Evolutionary conservation across 2,329 filamentous ascomycete genomes (phyloP).

Genomic region (Cephalotrichum gorgonifer): DNA sequence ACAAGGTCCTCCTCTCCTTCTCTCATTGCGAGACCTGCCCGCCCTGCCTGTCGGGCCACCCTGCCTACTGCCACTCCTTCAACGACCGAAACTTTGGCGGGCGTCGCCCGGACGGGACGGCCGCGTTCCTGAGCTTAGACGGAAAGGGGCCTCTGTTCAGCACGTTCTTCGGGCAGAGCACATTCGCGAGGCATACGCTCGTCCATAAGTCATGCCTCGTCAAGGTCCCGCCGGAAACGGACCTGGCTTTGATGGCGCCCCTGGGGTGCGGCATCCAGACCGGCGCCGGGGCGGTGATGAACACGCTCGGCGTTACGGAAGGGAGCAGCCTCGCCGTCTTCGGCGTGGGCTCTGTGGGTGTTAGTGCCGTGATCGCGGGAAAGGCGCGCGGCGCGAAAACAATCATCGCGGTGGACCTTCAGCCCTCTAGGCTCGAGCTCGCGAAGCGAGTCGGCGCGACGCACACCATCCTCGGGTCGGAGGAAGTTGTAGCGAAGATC

Average conservation of each 20-base stretch:
- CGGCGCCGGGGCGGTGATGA: constrained; percentile 22
- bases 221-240: constrained; percentile 13
- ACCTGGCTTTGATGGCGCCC: constrained; percentile 19
- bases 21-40: constrained; percentile 28
- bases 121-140: neutral
- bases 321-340: constrained; percentile 18
- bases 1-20: constrained; percentile 40
- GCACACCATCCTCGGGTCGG: constrained; percentile 16
- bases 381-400: constrained; percentile 14
- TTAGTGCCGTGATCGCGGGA: constrained; percentile 22
- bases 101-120: neutral
- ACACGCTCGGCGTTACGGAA: constrained; percentile 16
- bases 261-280: constrained; percentile 26
- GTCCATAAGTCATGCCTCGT: constrained; percentile 18
- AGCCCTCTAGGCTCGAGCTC: constrained; percentile 15
- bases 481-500: constrained; percentile 16
- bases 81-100: constrained; percentile 33
- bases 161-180: constrained; percentile 23
- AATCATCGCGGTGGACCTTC: constrained; percentile 20
- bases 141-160: constrained; percentile 8
- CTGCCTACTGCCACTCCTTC: constrained; percentile 37
- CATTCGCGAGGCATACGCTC: constrained; percentile 19
- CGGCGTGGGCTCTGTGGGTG: constrained; percentile 22
- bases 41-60: constrained; percentile 32
- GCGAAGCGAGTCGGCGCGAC: constrained; percentile 22